Evolutionary conservation across 768 basidiomycete species (phyloP), one percentile per base, ranked within the genome.

Genomic region (Lactifluus echinatus): DNA sequence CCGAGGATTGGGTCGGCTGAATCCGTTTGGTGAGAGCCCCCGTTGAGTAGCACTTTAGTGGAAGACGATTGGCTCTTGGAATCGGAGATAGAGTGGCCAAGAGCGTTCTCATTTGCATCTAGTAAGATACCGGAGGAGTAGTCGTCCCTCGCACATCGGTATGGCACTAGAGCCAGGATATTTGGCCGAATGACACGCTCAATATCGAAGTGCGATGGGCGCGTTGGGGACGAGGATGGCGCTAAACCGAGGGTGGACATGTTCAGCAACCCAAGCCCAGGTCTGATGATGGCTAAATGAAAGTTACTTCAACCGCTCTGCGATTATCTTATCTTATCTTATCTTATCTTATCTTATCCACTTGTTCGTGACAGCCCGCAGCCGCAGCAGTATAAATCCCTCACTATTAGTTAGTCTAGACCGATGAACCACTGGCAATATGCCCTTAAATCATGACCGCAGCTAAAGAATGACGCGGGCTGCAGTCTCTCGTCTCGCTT

Each of bases 91-190:
- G 89, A 85, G 67, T 90, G 89, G 0, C 96, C 95, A 34, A 93
- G 77, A 0, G 95, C 81, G 68, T 99, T 98, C 75, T 99, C 96
- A 72, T 99, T 99, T 14, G 96, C 96, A 64, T 99, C 96, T 21
- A 99, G 81, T 26, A 99, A 81, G 65, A 97, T 85, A 23, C 94
- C 94, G 2, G 81, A 74, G 47, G 84, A 82, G 73, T 96, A 99
- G 73, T 99, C 95, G 66, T 99, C 95, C 46, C 96, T 78, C 0
- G 96, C 96, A 65, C 93, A 97, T 29, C 94, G 84, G 71, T 99
- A 98, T 0, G 96, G 96, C 47, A 85, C 83, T 12, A 99, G 76
- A 0, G 89, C 74, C 47, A 96, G 86, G 66, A 99, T 94, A 67
- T 98, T 99, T 2, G 91, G 87, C n/a, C 94, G 80, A 64, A 97